phyloP scores from a whole-genome alignment of 106 monocot species.

The Acanthochlamys bracteata region DNA sequence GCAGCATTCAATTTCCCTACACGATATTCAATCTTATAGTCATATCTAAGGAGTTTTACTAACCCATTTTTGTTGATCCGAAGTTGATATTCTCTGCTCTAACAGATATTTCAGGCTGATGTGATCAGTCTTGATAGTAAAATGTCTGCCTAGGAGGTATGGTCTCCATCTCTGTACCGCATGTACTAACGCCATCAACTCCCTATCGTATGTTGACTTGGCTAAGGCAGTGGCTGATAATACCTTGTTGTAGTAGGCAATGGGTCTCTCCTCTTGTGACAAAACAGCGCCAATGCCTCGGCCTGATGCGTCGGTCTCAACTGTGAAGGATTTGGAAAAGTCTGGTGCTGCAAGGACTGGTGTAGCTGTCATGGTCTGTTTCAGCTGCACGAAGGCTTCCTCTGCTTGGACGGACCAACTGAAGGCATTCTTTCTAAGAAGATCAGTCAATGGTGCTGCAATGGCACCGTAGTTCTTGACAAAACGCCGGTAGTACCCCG shows the following conservation, averaged over 20 bases:
- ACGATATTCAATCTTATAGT: neutral
- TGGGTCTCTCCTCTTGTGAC: neutral
- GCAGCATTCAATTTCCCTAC: neutral
- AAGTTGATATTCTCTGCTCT: neutral
- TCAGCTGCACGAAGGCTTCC: neutral
- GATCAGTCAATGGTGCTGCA: conserved; percentile 1
- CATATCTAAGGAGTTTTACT: neutral
- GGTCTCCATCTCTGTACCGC: neutral
- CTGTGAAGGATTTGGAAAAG: neutral
- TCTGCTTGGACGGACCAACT: neutral
- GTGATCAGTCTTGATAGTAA: neutral
- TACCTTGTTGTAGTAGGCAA: neutral
- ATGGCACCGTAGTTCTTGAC: neutral
- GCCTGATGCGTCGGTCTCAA: conserved; percentile 4
- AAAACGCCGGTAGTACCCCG: conserved; percentile 1
- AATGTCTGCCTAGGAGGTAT: neutral
- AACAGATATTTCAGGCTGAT: neutral
- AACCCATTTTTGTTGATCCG: neutral
- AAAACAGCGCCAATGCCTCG: neutral
- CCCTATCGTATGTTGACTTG: neutral
- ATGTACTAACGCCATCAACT: neutral
- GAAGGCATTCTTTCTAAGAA: conserved; percentile 1
- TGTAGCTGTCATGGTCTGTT: neutral
- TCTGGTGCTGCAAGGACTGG: conserved; percentile 2
- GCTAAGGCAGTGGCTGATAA: neutral